These are phyloP conservation scores for Jimgerdemannia flammicorona DNA, from an alignment of 192 early-diverging fungal genomes.

Conservation along the genomic window DNA sequence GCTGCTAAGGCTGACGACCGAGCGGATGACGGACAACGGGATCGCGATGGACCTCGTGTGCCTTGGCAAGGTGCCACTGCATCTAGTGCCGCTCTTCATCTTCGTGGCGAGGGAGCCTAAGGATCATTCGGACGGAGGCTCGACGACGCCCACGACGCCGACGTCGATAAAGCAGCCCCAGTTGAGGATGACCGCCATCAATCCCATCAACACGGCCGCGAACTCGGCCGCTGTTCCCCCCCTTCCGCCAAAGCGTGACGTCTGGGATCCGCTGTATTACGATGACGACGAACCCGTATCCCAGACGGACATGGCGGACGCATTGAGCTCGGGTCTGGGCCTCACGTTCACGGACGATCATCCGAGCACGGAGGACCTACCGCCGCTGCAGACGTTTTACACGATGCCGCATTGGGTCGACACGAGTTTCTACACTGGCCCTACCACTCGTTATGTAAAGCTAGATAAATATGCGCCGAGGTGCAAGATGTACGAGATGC, in stretches of 20 bases:
- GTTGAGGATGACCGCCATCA: slow-evolving; percentile 21
- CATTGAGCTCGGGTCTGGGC: background rate
- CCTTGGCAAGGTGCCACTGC: slow-evolving; percentile 81
- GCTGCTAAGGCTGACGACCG: slow-evolving; percentile 86
- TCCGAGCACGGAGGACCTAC: background rate
- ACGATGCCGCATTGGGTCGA: slow-evolving; percentile 91
- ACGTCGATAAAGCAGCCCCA: slow-evolving; percentile 15
- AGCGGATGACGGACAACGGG: slow-evolving; percentile 91
- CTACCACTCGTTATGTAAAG: slow-evolving; percentile 38
- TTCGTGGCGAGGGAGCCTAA: slow-evolving; percentile 41
- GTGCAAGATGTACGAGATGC: slow-evolving; percentile 83
- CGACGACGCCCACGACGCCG: slow-evolving; percentile 13
- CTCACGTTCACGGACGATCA: background rate
- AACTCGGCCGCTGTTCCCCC: slow-evolving; percentile 17
- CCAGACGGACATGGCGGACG: slow-evolving; percentile 19
- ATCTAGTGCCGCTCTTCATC: slow-evolving; percentile 84
- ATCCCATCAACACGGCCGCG: slow-evolving; percentile 11
- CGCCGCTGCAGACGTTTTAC: slow-evolving; percentile 40
- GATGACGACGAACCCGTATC: slow-evolving; percentile 29
- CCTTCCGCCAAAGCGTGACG: slow-evolving; percentile 2
- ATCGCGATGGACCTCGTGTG: slow-evolving; percentile 92
- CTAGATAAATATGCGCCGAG: slow-evolving; percentile 57
- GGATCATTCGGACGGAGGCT: background rate
- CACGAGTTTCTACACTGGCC: slow-evolving; percentile 76
- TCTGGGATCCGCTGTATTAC: slow-evolving; percentile 49